Base-by-base conservation (phyloP, 208 protist species). In the Herpetomonas samuelpessoai region DNA sequence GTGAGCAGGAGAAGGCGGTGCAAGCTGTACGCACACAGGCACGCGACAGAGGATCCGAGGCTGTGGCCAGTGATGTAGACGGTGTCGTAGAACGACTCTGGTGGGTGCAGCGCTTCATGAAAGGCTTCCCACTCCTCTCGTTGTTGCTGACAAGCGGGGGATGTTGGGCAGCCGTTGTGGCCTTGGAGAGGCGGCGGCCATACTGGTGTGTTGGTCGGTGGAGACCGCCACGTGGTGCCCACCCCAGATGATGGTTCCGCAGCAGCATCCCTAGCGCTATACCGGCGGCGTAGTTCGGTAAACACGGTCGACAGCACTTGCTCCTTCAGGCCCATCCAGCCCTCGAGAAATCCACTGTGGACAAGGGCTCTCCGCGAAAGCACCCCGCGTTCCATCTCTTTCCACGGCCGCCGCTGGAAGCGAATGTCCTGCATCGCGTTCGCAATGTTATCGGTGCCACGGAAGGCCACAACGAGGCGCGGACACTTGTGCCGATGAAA, bases 31-130 rank as follows among this genome's bases (percentile, higher is more conserved):
- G 88, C 88, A 59, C 85, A 92, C 19, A 95, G 66, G 18, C 55
- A 77, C 10, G 85, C 88, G n/a, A 95, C 57, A 0, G 85, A 85
- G 1, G 85, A 85, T 29, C 88, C 88, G 2, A 95, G 69, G 53
- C 83, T 91, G 76, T 95, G 85, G 0, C 88, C 88, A 0, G 85
- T 92, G 39, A 87, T 75, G 61, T 84, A 88, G 28, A 95, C 19
- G 18, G 68, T 57, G 39, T 6, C 31, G 7, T 12, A 47, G 24
- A 1, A 44, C 18, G 51, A n/a, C 22, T 41, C 35, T 18, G 14
- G 35, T 6, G 35, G 35, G 35, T 41, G 35, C 35, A 41, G 14
- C 9, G 35, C 35, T 18, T 6, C 35, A 41, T 41, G 9, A 14
- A 41, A 41, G 35, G 35, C 35, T 14, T 41, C 35, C 35, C 9